Percentiles rank a stretch among this genome's conserved stretches.
Conservation (phyloP, 2,329 filamentous ascomycete species). For the Aureobasidium sp. region DNA sequence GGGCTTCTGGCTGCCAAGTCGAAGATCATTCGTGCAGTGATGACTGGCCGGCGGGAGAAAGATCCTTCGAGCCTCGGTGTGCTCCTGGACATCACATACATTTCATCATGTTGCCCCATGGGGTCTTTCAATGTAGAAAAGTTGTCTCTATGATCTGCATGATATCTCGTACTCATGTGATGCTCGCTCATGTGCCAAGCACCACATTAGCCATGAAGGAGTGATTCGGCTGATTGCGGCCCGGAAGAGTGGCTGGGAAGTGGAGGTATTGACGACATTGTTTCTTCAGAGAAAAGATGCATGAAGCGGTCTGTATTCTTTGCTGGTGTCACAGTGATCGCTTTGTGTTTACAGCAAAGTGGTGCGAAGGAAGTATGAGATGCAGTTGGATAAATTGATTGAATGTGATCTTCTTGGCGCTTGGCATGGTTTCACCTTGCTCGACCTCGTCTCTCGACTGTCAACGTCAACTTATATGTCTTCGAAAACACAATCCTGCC, state of each 20-base stretch:
- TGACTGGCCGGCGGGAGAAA: background rate
- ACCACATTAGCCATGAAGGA: conserved; percentile 6
- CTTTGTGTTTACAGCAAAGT: background rate
- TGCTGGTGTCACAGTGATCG: background rate
- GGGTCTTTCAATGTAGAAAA: background rate
- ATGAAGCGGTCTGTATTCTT: background rate
- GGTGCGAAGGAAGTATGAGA: background rate
- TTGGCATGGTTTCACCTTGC: background rate
- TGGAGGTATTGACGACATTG: background rate
- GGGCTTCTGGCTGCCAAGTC: background rate
- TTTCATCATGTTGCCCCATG: background rate
- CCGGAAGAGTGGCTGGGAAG: background rate
- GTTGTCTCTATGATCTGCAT: background rate
- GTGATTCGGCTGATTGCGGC: conserved; percentile 6
- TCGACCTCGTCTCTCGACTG: background rate
- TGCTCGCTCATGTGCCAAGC: background rate
- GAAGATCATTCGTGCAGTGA: background rate
- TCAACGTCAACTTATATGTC: background rate
- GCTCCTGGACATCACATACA: background rate
- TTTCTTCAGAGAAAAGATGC: background rate
- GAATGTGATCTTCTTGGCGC: background rate
- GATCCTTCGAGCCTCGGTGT: background rate
- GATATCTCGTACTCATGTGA: background rate
- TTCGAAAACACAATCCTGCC: background rate
- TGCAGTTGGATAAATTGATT: background rate